Evolutionary conservation across 2,329 filamentous ascomycete genomes (phyloP).

Genomic region (Talaromyces sp.): DNA sequence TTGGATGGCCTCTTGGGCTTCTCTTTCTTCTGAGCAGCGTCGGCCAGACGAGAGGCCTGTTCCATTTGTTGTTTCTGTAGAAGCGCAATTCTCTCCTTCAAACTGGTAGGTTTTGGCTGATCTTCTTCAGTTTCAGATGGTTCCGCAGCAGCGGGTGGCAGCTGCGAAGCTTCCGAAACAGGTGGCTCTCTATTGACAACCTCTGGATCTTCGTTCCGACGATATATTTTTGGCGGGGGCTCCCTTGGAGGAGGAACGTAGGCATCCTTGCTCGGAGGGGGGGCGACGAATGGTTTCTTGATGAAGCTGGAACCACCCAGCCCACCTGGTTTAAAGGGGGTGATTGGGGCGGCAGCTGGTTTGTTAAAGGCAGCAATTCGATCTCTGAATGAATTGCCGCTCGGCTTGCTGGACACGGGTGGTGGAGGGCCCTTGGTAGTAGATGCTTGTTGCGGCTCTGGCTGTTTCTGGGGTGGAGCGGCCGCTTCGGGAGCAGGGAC

Average conservation of each 20-base stretch:
- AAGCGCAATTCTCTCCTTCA: slow-evolving; percentile 93
- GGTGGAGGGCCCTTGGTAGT: slow-evolving; percentile 59
- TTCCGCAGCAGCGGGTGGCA: slow-evolving; percentile 29
- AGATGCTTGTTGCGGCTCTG: slow-evolving; percentile 25
- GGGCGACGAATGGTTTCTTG: slow-evolving; percentile 95
- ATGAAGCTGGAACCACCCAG: slow-evolving; percentile 65
- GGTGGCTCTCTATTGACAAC: slow-evolving; percentile 30
- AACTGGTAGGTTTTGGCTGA: slow-evolving; percentile 81
- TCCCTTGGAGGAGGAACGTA: slow-evolving; percentile 75
- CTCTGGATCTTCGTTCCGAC: slow-evolving; percentile 76
- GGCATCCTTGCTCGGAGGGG: slow-evolving; percentile 86
- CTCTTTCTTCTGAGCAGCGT: slow-evolving; percentile 74
- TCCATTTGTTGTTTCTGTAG: slow-evolving; percentile 92
- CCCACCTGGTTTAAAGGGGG: slow-evolving; percentile 81
- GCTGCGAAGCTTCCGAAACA: slow-evolving; percentile 26
- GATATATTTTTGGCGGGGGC: slow-evolving; percentile 71
- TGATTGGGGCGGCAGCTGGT: slow-evolving; percentile 72
- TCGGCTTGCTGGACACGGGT: slow-evolving; percentile 66
- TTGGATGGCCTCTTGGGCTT: slow-evolving; percentile 73
- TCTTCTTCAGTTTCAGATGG: slow-evolving; percentile 60
- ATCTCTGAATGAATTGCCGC: slow-evolving; percentile 77
- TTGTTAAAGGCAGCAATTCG: slow-evolving; percentile 98
- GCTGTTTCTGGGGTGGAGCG: slow-evolving; percentile 22
- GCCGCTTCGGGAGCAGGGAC: slow-evolving; percentile 19
- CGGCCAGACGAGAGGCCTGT: slow-evolving; percentile 76